Evolutionary conservation across 169 alveolate genomes (phyloP).

Genomic region (Eimeria maxima): DNA sequence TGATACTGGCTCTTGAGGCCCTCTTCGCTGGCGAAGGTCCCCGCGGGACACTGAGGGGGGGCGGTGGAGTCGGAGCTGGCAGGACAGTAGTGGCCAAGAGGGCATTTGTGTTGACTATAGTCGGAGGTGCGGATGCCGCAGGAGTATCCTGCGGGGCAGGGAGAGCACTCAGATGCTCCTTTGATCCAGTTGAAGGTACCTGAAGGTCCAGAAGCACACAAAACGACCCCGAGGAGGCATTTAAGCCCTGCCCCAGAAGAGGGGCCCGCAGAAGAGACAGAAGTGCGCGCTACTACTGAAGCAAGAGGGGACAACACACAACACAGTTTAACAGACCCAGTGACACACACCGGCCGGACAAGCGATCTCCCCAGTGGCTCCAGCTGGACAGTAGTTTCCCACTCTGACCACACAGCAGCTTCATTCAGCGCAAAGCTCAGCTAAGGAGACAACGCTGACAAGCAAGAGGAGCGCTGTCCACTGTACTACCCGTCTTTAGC

Average conservation of each 20-base stretch:
- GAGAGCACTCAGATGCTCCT: neutral
- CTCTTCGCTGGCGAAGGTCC: slow-evolving; percentile 24
- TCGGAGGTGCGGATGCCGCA: neutral
- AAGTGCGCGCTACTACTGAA: neutral
- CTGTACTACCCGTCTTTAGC: neutral
- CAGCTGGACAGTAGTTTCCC: slow-evolving; percentile 49
- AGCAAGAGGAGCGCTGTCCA: neutral
- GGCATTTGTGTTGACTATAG: neutral
- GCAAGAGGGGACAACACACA: neutral
- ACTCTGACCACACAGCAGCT: slow-evolving; percentile 24
- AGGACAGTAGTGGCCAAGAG: slow-evolving; percentile 42
- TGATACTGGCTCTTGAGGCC: neutral
- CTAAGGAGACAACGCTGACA: neutral
- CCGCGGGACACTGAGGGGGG: slow-evolving; percentile 63
- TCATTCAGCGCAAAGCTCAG: neutral
- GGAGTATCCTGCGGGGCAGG: slow-evolving; percentile 30
- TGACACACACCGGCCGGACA: slow-evolving; percentile 8
- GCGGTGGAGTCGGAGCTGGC: slow-evolving; percentile 9
- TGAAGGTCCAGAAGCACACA: neutral
- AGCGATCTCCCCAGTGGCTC: slow-evolving; percentile 32
- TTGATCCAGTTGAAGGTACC: slow-evolving; percentile 22
- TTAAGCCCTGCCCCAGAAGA: neutral
- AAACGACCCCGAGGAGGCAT: neutral
- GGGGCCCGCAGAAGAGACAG: neutral
- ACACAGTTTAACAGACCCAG: neutral